These are phyloP conservation scores for Pinus albicaulis DNA, from an alignment of 75 land plant species.

Conservation along the genomic window DNA sequence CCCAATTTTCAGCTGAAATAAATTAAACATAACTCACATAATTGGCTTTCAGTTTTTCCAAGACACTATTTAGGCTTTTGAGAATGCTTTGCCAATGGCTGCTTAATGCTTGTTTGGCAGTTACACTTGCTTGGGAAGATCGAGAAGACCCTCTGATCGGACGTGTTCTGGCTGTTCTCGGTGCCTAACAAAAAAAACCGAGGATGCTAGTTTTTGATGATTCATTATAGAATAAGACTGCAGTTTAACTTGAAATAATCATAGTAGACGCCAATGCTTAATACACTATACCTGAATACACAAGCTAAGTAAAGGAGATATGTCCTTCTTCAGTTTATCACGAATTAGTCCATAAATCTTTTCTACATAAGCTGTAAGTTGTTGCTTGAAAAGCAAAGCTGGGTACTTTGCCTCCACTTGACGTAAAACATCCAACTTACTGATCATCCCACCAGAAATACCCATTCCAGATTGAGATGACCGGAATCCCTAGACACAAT, in stretches of 20 bases:
- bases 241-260: not conserved
- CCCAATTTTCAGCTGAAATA: not conserved
- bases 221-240: not conserved
- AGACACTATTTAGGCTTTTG: slow-evolving; percentile 48
- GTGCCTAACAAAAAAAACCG: slow-evolving; percentile 52
- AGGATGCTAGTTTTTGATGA: not conserved
- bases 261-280: not conserved
- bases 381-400: slow-evolving; percentile 79
- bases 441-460: slow-evolving; percentile 45
- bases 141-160: slow-evolving; percentile 61
- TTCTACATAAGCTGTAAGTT: slow-evolving; percentile 73
- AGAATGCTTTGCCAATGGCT: slow-evolving; percentile 93
- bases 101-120: slow-evolving; percentile 76
- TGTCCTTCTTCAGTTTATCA: slow-evolving; percentile 79
- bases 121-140: slow-evolving; percentile 44
- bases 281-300: slow-evolving; percentile 64
- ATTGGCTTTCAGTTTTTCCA: slow-evolving; percentile 58
- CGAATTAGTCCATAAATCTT: slow-evolving; percentile 74
- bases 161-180: slow-evolving; percentile 65
- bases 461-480: slow-evolving; percentile 39
- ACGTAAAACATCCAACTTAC: slow-evolving; percentile 34
- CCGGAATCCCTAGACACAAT: slow-evolving; percentile 33
- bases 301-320: slow-evolving; percentile 44
- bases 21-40: slow-evolving; percentile 45
- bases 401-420: slow-evolving; percentile 82